A percentile compares a stretch with the other conserved stretches of the same genome.
Conservation (phyloP, 2,329 filamentous ascomycete species). For the Aureobasidium subglaciale region DNA sequence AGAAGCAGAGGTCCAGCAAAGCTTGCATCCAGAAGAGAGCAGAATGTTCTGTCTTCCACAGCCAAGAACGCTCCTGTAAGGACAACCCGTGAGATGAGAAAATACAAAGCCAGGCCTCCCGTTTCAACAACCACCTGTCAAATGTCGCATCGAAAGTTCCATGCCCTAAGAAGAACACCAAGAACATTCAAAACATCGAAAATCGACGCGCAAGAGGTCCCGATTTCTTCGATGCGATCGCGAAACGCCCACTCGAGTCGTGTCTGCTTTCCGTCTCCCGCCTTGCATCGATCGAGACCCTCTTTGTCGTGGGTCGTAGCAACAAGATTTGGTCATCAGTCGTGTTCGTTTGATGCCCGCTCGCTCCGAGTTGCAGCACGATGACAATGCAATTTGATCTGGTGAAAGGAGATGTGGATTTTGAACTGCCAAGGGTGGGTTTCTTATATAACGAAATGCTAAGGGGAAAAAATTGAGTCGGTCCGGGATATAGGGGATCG, state of each 20-base stretch:
- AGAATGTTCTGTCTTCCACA: no score
- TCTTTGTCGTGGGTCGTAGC: neutral
- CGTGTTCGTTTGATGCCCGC: neutral
- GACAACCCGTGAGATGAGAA: neutral
- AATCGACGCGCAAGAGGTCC: no score
- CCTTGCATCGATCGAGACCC: neutral
- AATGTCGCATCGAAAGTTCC: neutral
- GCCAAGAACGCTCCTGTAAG: neutral
- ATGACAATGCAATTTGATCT: neutral
- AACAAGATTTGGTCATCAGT: neutral
- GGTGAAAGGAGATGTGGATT: neutral
- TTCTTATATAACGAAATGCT: neutral
- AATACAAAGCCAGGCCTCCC: neutral
- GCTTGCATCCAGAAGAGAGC: no score
- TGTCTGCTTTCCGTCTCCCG: neutral
- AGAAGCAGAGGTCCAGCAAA: no score
- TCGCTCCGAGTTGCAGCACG: neutral
- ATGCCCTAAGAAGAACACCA: neutral
- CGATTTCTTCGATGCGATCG: neutral
- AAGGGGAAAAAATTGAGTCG: neutral
- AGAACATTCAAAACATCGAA: no score
- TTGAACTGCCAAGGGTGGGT: constrained; percentile 6
- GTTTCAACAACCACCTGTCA: neutral
- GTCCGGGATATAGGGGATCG: neutral
- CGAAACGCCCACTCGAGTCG: neutral